Evolutionary conservation across 345 rosid species (phyloP), one percentile per base, ranked within the genome.

Genomic region (Arabis hirsuta): DNA sequence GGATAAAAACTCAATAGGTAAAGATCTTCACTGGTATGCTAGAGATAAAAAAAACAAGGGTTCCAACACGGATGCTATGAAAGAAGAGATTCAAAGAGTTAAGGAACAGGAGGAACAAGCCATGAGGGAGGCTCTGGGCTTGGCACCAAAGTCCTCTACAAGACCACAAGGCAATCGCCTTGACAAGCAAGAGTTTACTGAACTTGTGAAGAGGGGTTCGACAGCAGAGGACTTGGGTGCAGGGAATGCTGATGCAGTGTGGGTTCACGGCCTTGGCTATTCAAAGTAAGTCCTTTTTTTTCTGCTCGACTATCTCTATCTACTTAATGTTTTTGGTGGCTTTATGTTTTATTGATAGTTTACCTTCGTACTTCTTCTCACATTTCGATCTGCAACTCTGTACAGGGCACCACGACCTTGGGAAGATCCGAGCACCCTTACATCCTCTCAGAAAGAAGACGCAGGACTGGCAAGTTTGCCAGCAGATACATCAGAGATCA

Each of bases 111-210:
- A 91, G 84, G 97, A 95, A 73, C 97, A 89, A 68, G 86, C 96
- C 78, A 91, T 95, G 99, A 89, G 96, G 84, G 99, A 91, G 81
- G 97, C 96, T 62, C 93, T 95, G 73, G 99, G 99, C 24, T 81
- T 91, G 77, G 99, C 96, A 66, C 96, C 99, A 26, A 89, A 89
- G 81, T 83, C 88, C 45, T 77, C 93, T 65, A 70, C 77, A 65
- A 85, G 81, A 36, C 88, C 91, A 66, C 99, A 87, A 74, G 91
- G 96, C 45, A 89, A 80, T 72, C 86, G 93, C 42, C 93, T 95
- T 55, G 99, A 95, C 79, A 95, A 95, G 83, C 96, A 91, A 41
- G 99, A 95, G 85, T 76, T 80, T 52, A 79, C 90, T 34, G 99
- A 95, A 73, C 96, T 95, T 60, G 89, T 95, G 81, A 91, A 89